Evolutionary conservation across 768 basidiomycete species (phyloP).

Genomic region (Tulasnella sp.): DNA sequence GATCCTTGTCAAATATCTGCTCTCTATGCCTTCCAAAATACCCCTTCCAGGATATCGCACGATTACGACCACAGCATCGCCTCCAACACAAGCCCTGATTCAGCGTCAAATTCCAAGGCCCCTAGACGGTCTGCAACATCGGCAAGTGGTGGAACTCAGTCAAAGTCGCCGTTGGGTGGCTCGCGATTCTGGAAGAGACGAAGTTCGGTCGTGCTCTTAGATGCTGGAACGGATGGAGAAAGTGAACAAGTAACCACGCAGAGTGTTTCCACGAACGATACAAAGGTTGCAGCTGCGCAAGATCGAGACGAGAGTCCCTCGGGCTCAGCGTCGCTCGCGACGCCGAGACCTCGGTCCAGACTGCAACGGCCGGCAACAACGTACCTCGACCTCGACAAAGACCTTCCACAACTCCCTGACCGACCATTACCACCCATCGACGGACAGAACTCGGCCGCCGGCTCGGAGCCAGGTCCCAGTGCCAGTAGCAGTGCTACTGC

Average conservation of each 20-base stretch:
- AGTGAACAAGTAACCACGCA: not conserved
- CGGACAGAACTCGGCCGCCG: not conserved
- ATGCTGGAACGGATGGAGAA: not conserved
- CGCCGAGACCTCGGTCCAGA: not conserved
- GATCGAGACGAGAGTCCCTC: conserved; percentile 12
- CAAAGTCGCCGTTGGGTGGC: conserved; percentile 3
- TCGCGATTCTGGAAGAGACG: conserved; percentile 2
- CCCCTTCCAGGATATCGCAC: not conserved
- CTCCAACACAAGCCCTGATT: not conserved
- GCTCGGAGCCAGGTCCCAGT: not conserved
- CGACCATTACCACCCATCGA: conserved; percentile 19
- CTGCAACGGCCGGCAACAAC: conserved; percentile 3
- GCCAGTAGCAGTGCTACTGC: conserved; percentile 4
- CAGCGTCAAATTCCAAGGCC: not conserved
- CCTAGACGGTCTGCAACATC: not conserved
- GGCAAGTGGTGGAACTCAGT: not conserved
- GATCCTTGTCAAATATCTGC: conserved; percentile 3
- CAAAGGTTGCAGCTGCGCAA: not conserved
- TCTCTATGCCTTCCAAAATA: conserved; percentile 17
- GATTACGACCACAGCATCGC: conserved; percentile 11
- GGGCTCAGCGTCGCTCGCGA: not conserved
- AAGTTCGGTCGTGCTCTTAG: not conserved
- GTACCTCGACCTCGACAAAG: conserved; percentile 26
- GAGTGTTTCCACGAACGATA: not conserved
- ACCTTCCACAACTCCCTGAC: conserved; percentile 28